Base-by-base conservation (phyloP, 1,139 yeast species). In the Suhomyces atakaporum region DNA sequence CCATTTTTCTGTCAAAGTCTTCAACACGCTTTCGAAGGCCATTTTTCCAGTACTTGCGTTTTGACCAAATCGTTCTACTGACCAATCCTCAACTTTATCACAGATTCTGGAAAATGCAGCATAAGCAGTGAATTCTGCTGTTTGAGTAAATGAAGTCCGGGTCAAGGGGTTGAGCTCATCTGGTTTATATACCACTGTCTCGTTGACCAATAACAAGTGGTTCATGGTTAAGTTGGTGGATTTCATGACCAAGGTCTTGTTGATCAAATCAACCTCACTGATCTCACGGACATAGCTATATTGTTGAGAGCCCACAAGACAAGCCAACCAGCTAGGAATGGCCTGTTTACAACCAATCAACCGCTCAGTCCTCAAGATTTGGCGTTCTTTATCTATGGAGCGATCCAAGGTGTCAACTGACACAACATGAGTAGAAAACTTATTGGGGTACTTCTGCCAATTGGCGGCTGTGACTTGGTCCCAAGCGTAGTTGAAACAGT, bases 361-460 rank as follows among this genome's bases (percentile, higher is more conserved):
- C 43, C 98, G 72, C 62, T 92, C 97, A 0, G 96, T 84, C 19
- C 84, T 73, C 35, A 92, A 69, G 1, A 78, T 69, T 14, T 79
- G 75, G 1, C 77, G 73, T 7, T 59, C 61, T 1, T 73, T 65
- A 51, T 82, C 79, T 20, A 88, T 57, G 47, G 82, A 86, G 42
- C 97, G 72, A 42, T 83, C 68, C 32, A 92, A 64, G 2, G 88
- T 87, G 59, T 92, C 98, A 5, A 92, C 97, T 1, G 95, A 94
- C 12, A 88, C 83, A n/a, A 92, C 98, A 63, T 92, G 98, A 1
- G 95, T 77, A 6, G 96, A 83, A 44, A 84, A 72, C 53, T 89
- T 95, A 48, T 92, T 92, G 11, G 98, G 98, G 62, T 92, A 92
- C 54, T 92, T 92, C 47, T 79, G 81, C 98, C 98, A 92, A 61